These are phyloP conservation scores for Solanum dulcamara DNA, from an alignment of 257 asterid species.

Conservation along the genomic window DNA sequence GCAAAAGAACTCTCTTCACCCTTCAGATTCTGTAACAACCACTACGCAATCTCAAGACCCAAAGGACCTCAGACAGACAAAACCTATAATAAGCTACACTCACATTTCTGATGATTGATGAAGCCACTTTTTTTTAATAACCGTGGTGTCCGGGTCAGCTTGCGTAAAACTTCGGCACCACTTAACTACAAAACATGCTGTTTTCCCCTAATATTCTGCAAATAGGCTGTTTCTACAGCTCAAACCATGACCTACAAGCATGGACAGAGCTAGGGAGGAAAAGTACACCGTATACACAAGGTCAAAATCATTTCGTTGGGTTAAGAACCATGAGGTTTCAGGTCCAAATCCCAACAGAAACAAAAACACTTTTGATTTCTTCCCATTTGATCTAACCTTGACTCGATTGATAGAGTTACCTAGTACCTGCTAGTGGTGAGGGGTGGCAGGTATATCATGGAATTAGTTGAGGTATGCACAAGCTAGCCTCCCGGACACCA, in stretches of 20 bases:
- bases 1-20: not conserved
- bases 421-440: no score
- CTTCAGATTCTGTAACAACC: not conserved
- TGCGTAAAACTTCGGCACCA: not conserved
- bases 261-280: not conserved
- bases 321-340: no score
- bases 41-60: not conserved
- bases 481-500: not conserved
- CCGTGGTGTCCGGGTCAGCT: not conserved
- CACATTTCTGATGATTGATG: not conserved
- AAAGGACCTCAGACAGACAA: not conserved
- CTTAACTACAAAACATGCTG: not conserved
- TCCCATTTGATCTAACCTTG: not conserved
- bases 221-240: not conserved
- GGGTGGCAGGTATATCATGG: not conserved
- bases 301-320: not conserved
- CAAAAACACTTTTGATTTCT: not conserved
- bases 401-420: not conserved
- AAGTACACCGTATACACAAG: not conserved
- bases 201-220: not conserved
- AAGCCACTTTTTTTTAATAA: not conserved
- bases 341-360: not conserved
- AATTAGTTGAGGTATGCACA: not conserved
- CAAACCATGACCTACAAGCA: not conserved
- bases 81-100: not conserved